Evolutionary conservation across 306 rosid genomes (phyloP).

Genomic region (Hippophae rhamnoides): DNA sequence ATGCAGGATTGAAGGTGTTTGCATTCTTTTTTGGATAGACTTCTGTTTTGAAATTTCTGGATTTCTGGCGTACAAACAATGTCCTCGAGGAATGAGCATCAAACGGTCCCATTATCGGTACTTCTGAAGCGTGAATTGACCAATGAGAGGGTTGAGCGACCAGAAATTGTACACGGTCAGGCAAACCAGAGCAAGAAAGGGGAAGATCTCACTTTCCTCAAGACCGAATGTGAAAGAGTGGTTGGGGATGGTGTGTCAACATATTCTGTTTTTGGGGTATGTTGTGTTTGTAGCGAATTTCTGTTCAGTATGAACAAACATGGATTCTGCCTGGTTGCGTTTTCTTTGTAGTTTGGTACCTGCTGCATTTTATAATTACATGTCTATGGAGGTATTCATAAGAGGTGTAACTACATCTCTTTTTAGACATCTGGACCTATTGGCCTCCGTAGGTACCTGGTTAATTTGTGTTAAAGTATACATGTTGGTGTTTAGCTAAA

Average conservation of each 20-base stretch:
- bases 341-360: background rate
- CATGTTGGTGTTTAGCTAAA: too few relatives aligned
- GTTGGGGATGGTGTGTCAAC: constrained; percentile 87
- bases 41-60: background rate
- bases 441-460: too few relatives aligned
- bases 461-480: too few relatives aligned
- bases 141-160: constrained; percentile 79
- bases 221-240: constrained; percentile 83
- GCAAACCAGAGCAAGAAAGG: constrained; percentile 93
- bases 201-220: constrained; percentile 72
- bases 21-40: constrained; percentile 15
- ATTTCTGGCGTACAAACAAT: constrained; percentile 27
- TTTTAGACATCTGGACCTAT: too few relatives aligned
- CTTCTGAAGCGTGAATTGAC: constrained; percentile 84
- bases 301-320: background rate
- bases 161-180: constrained; percentile 76
- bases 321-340: background rate
- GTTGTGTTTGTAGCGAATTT: constrained; percentile 1
- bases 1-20: constrained; percentile 29
- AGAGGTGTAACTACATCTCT: too few relatives aligned
- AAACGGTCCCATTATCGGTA: constrained; percentile 82
- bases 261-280: constrained; percentile 89
- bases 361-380: too few relatives aligned
- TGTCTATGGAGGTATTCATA: too few relatives aligned
- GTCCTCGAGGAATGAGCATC: constrained; percentile 71